phyloP scores from a whole-genome alignment of 2,329 filamentous ascomycete species.

The Colletotrichum sp. region DNA sequence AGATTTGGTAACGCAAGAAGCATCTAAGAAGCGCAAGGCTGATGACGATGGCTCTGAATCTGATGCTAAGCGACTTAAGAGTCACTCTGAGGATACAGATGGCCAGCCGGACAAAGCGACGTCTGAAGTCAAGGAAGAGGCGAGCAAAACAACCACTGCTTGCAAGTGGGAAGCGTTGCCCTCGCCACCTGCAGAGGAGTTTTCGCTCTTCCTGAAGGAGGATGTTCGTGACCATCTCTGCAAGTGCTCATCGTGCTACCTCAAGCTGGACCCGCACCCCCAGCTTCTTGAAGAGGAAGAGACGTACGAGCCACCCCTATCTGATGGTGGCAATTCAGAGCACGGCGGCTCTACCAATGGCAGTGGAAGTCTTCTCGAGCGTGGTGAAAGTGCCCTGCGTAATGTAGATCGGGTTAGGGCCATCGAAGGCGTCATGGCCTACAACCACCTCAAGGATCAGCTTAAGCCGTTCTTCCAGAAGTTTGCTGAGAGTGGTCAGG shows the following conservation, averaged over 20 bases:
- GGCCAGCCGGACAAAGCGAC: not conserved
- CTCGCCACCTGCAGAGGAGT: constrained; percentile 52
- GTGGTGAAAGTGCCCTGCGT: constrained; percentile 88
- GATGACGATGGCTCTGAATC: constrained; percentile 51
- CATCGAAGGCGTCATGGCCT: constrained; percentile 97
- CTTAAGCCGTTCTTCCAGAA: constrained; percentile 94
- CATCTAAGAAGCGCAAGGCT: constrained; percentile 69
- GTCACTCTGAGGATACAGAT: constrained; percentile 34
- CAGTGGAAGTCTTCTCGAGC: constrained; percentile 84
- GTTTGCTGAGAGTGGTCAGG: constrained; percentile 88
- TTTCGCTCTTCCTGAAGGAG: constrained; percentile 83
- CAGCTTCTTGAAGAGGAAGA: constrained; percentile 95
- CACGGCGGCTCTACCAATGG: constrained; percentile 65
- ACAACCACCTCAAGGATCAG: constrained; percentile 94
- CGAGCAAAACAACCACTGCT: constrained; percentile 10
- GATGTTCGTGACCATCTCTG: constrained; percentile 84
- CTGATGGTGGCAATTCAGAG: constrained; percentile 62
- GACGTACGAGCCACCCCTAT: constrained; percentile 89
- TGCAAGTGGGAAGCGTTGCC: constrained; percentile 70
- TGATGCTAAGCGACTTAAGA: constrained; percentile 58
- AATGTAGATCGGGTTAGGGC: constrained; percentile 92
- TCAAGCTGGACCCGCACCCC: constrained; percentile 69
- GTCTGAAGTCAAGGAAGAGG: constrained; percentile 17
- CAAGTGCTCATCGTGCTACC: constrained; percentile 82
- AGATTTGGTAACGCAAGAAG: not conserved